Percentiles rank a stretch among this genome's conserved stretches.
phyloP scores from a whole-genome alignment of 352 stramenopile species.

The Phytopythium helicoides region DNA sequence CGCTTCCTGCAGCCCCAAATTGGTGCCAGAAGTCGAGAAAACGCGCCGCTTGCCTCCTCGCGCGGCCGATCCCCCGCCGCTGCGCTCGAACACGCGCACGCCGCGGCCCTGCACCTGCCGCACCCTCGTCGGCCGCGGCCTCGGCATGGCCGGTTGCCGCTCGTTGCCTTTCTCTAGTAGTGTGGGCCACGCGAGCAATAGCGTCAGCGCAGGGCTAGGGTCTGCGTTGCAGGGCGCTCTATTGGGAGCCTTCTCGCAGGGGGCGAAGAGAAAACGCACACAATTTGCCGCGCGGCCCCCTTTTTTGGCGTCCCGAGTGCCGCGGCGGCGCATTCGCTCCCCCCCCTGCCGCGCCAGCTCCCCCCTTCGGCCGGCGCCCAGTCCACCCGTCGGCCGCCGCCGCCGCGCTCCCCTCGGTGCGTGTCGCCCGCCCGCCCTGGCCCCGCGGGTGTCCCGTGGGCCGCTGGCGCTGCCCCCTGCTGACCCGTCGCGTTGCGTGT shows the following conservation, averaged over 20 bases:
- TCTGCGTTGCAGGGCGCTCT: too few relatives aligned
- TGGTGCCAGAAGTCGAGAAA: neutral
- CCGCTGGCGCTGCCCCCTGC: too few relatives aligned
- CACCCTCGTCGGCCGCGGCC: too few relatives aligned
- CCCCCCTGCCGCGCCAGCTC: neutral
- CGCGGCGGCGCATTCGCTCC: neutral
- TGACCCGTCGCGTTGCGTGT: too few relatives aligned
- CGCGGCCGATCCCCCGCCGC: neutral
- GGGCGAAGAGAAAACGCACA: conserved; percentile 3
- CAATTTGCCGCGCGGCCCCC: conserved; percentile 1
- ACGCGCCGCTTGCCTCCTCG: neutral
- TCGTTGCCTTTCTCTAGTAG: too few relatives aligned
- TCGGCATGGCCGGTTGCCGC: too few relatives aligned
- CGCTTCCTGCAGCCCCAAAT: neutral
- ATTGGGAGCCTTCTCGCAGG: too few relatives aligned
- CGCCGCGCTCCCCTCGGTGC: too few relatives aligned
- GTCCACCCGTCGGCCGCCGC: too few relatives aligned
- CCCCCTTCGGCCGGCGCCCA: neutral
- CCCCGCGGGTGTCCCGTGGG: too few relatives aligned
- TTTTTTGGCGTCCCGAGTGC: conserved; percentile 1
- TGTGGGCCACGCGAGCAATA: too few relatives aligned
- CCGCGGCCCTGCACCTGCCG: neutral
- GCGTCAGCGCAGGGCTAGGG: neutral
- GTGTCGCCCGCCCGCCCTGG: too few relatives aligned
- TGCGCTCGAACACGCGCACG: conserved; percentile 8